A percentile compares a stretch with the other conserved stretches of the same genome.
Conservation (phyloP, 2,329 filamentous ascomycete species). For the Cordyceps cateniannulata region DNA sequence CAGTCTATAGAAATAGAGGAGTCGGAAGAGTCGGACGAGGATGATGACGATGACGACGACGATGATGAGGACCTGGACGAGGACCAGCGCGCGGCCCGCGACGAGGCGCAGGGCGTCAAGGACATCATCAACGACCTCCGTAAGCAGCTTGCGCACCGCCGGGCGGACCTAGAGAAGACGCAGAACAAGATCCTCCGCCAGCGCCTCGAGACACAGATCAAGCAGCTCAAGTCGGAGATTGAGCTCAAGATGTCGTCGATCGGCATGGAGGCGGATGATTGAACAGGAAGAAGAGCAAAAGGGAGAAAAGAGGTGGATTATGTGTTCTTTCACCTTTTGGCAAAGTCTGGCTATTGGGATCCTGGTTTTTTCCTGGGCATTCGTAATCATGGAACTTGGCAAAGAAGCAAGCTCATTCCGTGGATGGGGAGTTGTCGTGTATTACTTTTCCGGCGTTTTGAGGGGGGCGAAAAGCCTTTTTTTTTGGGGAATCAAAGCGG, state of each 20-base stretch:
- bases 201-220: constrained; percentile 45
- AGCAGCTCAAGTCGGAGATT: constrained; percentile 38
- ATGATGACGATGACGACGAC: constrained; percentile 43
- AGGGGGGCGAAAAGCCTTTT: background rate
- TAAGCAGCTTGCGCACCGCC: constrained; percentile 40
- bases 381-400: background rate
- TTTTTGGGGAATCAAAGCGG: background rate
- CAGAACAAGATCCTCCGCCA: constrained; percentile 42
- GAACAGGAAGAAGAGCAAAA: background rate
- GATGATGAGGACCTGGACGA: constrained; percentile 50
- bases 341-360: too few species aligned
- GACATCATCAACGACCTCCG: constrained; percentile 49
- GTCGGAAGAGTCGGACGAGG: constrained; percentile 39
- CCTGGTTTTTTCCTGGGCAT: background rate
- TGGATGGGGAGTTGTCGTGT: background rate
- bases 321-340: too few species aligned
- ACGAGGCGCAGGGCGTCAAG: constrained; percentile 48
- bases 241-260: constrained; percentile 39
- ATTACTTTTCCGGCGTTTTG: background rate
- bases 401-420: background rate
- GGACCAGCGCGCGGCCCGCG: constrained; percentile 42
- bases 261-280: constrained; percentile 33
- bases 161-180: constrained; percentile 37
- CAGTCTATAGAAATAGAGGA: constrained; percentile 40
- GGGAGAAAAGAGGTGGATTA: background rate